phyloP scores from a whole-genome alignment of 805 yeast genomes.

The Candida sakaeoensis region DNA sequence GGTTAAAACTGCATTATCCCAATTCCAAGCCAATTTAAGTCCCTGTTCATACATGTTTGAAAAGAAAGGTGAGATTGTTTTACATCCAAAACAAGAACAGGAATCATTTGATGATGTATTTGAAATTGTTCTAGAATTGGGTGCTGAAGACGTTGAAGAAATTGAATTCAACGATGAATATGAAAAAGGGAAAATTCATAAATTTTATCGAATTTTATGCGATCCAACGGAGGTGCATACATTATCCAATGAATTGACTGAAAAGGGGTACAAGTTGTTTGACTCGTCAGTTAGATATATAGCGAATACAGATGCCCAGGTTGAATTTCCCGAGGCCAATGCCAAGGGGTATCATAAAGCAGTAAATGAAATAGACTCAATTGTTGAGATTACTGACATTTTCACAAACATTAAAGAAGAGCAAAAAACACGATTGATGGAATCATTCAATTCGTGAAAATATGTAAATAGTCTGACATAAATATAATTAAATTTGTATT shows the following conservation, averaged over 20 bases:
- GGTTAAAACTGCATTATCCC: constrained; percentile 71
- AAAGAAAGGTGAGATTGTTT: constrained; percentile 66
- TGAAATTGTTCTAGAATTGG: constrained; percentile 72
- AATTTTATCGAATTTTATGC: constrained; percentile 47
- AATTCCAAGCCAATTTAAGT: constrained; percentile 64
- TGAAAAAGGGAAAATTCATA: constrained; percentile 19
- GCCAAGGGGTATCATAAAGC: constrained; percentile 54
- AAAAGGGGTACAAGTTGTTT: constrained; percentile 51
- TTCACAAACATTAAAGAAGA: constrained; percentile 60
- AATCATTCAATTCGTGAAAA: not conserved
- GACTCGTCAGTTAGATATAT: constrained; percentile 71
- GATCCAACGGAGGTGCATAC: constrained; percentile 61
- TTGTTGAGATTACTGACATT: constrained; percentile 81
- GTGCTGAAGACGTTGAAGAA: constrained; percentile 75
- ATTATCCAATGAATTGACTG: constrained; percentile 56
- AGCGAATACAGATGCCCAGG: constrained; percentile 58
- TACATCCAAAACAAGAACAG: constrained; percentile 33
- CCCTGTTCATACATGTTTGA: constrained; percentile 80
- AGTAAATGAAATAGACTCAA: constrained; percentile 58
- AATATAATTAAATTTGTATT: constrained; percentile 3
- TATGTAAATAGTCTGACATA: not conserved
- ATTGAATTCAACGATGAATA: constrained; percentile 41
- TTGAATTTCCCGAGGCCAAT: constrained; percentile 51
- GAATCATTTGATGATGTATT: constrained; percentile 60
- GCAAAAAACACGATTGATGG: constrained; percentile 2